Evolutionary conservation across 768 basidiomycete genomes (phyloP).

Genomic region (Tulasnella sp.): DNA sequence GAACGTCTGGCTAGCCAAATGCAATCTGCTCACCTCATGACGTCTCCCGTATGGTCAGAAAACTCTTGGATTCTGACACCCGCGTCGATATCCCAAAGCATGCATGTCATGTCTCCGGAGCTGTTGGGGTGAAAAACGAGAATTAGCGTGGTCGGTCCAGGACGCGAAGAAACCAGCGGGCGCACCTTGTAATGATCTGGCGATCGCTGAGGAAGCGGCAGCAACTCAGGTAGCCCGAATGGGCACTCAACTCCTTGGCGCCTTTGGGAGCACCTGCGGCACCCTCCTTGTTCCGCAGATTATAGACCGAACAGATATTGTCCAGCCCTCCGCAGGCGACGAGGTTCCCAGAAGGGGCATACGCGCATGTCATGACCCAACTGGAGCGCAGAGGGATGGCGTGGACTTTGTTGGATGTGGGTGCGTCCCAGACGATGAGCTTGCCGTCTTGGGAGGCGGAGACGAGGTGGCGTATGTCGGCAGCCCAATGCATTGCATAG

Average conservation of each 20-base stretch:
- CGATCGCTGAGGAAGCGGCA: slow-evolving; percentile 98
- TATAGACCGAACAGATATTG: slow-evolving; percentile 99
- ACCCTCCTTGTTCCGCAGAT: slow-evolving; percentile 66
- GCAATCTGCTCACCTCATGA: slow-evolving; percentile 78
- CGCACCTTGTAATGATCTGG: slow-evolving; percentile 80
- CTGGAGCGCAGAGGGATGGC: slow-evolving; percentile 96
- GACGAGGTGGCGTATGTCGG: slow-evolving; percentile 93
- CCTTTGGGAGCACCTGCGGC: slow-evolving; percentile 71
- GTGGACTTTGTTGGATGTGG: slow-evolving; percentile 99
- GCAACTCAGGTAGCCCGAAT: slow-evolving; percentile 96
- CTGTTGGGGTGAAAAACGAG: slow-evolving; percentile 30
- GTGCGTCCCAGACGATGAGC: slow-evolving; percentile 99
- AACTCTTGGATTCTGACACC: slow-evolving; percentile 98
- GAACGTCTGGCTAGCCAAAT: slow-evolving; percentile 22
- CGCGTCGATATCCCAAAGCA: slow-evolving; percentile 99
- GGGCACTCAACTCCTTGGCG: slow-evolving; percentile 91
- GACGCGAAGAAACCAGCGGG: not conserved
- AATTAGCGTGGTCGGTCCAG: not conserved
- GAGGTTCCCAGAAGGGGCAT: slow-evolving; percentile 93
- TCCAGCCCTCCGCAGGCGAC: slow-evolving; percentile 98
- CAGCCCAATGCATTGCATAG: slow-evolving; percentile 99
- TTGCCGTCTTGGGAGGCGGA: slow-evolving; percentile 99
- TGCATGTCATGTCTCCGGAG: slow-evolving; percentile 99
- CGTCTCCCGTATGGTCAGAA: slow-evolving; percentile 98
- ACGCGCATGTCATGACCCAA: slow-evolving; percentile 99